Percentiles rank a stretch among this genome's conserved stretches.
Evolutionary conservation across 2,329 filamentous ascomycete species (phyloP).

Genomic region (Cladosporium colombiae): DNA sequence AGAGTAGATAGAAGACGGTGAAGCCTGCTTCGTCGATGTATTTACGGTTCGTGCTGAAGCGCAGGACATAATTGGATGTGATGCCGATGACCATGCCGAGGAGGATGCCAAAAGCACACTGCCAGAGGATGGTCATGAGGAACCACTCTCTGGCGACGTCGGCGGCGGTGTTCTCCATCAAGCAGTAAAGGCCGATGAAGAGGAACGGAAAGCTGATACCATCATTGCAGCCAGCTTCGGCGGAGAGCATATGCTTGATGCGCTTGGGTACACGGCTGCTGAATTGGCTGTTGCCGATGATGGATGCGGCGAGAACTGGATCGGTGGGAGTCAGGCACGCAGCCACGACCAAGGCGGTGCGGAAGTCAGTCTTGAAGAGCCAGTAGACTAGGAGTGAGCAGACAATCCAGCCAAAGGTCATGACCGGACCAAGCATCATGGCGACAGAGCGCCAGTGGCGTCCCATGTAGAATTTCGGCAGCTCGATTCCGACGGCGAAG

Average conservation of each 20-base stretch:
- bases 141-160: conserved; percentile 54
- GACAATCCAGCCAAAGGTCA: conserved; percentile 52
- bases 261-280: conserved; percentile 53
- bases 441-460: conserved; percentile 54
- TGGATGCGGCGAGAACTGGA: conserved; percentile 56
- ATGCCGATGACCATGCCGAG: conserved; percentile 52
- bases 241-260: conserved; percentile 53
- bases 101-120: conserved; percentile 52
- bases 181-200: conserved; percentile 52
- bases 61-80: conserved; percentile 50
- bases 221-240: conserved; percentile 59
- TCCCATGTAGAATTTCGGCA: conserved; percentile 49
- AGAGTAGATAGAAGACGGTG: conserved; percentile 58
- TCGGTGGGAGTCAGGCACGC: conserved; percentile 60
- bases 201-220: conserved; percentile 59
- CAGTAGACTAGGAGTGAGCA: conserved; percentile 49
- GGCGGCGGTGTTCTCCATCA: conserved; percentile 42
- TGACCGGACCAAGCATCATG: conserved; percentile 54
- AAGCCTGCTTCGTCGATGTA: conserved; percentile 54
- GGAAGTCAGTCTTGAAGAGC: conserved; percentile 49
- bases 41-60: conserved; percentile 47
- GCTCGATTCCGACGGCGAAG: conserved; percentile 40
- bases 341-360: conserved; percentile 53
- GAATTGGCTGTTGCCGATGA: conserved; percentile 56
- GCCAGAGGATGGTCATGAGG: conserved; percentile 56